phyloP scores from a whole-genome alignment of 2,329 filamentous ascomycete genomes.

The Hypoxylon sp. region DNA sequence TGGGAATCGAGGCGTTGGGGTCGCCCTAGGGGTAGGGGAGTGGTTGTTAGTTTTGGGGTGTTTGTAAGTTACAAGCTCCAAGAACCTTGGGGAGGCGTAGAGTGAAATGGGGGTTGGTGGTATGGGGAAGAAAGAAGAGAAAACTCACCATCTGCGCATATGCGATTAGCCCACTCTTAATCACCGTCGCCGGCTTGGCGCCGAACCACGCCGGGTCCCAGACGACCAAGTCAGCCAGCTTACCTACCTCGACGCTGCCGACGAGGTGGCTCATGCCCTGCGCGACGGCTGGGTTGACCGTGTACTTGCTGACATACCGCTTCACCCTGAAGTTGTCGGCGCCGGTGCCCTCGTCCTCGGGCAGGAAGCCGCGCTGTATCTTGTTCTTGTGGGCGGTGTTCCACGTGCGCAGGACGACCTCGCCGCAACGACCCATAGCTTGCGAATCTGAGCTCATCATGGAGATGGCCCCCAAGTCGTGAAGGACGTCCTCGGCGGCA shows the following conservation, averaged over 20 bases:
- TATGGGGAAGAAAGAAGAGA: background rate
- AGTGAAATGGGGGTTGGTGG: constrained; percentile 1
- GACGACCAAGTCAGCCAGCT: constrained; percentile 87
- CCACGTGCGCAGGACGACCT: constrained; percentile 94
- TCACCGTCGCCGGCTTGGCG: constrained; percentile 81
- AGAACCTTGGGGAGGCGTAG: background rate
- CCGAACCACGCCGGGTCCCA: constrained; percentile 91
- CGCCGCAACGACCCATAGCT: constrained; percentile 95
- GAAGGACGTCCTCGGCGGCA: constrained; percentile 93
- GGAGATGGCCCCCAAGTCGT: constrained; percentile 93
- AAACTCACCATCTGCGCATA: constrained; percentile 81
- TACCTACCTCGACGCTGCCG: constrained; percentile 88
- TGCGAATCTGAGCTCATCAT: constrained; percentile 98
- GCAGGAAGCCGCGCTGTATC: constrained; percentile 78
- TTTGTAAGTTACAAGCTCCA: too few relatives aligned
- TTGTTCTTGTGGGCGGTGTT: constrained; percentile 99
- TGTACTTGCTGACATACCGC: constrained; percentile 94
- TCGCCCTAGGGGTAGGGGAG: constrained; percentile 67
- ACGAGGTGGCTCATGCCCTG: constrained; percentile 91
- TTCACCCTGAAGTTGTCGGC: constrained; percentile 95
- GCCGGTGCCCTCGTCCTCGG: constrained; percentile 81
- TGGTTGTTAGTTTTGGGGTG: background rate
- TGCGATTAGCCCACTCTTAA: constrained; percentile 90
- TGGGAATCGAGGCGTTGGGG: constrained; percentile 86
- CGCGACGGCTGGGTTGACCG: constrained; percentile 90